These are phyloP conservation scores for Boletus barrowsii DNA, from an alignment of 768 basidiomycete genomes.

Conservation along the genomic window DNA sequence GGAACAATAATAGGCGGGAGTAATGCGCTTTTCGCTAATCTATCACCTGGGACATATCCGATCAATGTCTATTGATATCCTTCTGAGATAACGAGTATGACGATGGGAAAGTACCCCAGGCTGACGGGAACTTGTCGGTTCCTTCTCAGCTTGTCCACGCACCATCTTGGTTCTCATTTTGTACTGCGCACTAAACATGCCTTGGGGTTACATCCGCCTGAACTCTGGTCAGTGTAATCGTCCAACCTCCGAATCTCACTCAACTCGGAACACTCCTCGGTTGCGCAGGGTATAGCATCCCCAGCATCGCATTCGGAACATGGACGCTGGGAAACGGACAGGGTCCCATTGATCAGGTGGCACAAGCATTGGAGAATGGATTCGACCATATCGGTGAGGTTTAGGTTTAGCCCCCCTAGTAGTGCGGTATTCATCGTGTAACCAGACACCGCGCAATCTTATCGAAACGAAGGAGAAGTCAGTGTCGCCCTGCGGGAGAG, in stretches of 20 bases:
- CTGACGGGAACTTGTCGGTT: too few relatives aligned
- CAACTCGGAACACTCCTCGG: not conserved
- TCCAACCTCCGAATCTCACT: not conserved
- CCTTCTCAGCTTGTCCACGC: too few relatives aligned
- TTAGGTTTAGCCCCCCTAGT: not conserved
- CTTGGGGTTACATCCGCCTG: constrained; percentile 56
- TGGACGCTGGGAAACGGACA: constrained; percentile 61
- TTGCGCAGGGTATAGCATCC: constrained; percentile 39
- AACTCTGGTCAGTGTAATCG: constrained; percentile 50
- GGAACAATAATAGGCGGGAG: too few relatives aligned
- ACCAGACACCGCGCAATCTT: constrained; percentile 62
- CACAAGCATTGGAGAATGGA: constrained; percentile 59
- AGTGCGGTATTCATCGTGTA: not conserved
- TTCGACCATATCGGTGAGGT: constrained; percentile 60
- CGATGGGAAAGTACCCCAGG: too few relatives aligned
- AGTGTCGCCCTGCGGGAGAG: constrained; percentile 42
- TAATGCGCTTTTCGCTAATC: too few relatives aligned
- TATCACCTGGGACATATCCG: too few relatives aligned
- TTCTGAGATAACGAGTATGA: too few relatives aligned
- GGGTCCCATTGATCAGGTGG: constrained; percentile 50
- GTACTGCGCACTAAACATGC: constrained; percentile 36
- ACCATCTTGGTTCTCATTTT: too few relatives aligned
- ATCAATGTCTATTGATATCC: too few relatives aligned
- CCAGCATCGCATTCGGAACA: constrained; percentile 62
- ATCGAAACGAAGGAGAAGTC: constrained; percentile 60